These are phyloP conservation scores for Coemansia sp. DNA, from an alignment of 192 early-diverging fungal genomes.

Conservation along the genomic window DNA sequence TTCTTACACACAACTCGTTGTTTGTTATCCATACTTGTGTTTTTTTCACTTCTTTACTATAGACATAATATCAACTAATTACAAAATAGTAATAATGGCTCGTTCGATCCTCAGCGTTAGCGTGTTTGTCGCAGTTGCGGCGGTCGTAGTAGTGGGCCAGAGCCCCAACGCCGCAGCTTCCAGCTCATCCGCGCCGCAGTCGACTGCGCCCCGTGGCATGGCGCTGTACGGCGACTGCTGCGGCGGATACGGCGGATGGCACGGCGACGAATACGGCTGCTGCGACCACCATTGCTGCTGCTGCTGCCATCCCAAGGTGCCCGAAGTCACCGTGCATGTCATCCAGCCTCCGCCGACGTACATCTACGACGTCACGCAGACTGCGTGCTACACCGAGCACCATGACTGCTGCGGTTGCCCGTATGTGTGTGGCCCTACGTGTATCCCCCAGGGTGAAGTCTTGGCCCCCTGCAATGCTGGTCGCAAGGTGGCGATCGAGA, in stretches of 20 bases:
- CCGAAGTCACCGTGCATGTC: slow-evolving; percentile 43
- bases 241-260: slow-evolving; percentile 15
- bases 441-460: slow-evolving; percentile 50
- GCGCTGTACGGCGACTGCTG: slow-evolving; percentile 5
- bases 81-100: slow-evolving; percentile 13
- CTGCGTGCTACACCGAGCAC: slow-evolving; percentile 50
- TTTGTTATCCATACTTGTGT: too few relatives aligned
- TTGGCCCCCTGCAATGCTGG: slow-evolving; percentile 35
- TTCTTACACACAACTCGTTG: too few relatives aligned
- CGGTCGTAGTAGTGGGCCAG: slow-evolving; percentile 7
- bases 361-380: slow-evolving; percentile 49
- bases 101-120: slow-evolving; percentile 24
- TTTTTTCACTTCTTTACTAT: too few relatives aligned
- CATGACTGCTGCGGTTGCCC: slow-evolving; percentile 42
- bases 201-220: slow-evolving; percentile 1
- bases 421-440: slow-evolving; percentile 47
- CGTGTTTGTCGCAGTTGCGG: slow-evolving; percentile 12
- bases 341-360: slow-evolving; percentile 48
- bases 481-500: slow-evolving; percentile 20
- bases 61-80: neutral
- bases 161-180: neutral
- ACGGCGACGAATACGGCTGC: slow-evolving; percentile 20
- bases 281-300: slow-evolving; percentile 18
- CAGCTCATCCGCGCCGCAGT: neutral
- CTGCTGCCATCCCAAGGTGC: slow-evolving; percentile 29